Conservation (phyloP, 2,329 filamentous ascomycete species). For the Neofusicoccum kwambonambiense region DNA sequence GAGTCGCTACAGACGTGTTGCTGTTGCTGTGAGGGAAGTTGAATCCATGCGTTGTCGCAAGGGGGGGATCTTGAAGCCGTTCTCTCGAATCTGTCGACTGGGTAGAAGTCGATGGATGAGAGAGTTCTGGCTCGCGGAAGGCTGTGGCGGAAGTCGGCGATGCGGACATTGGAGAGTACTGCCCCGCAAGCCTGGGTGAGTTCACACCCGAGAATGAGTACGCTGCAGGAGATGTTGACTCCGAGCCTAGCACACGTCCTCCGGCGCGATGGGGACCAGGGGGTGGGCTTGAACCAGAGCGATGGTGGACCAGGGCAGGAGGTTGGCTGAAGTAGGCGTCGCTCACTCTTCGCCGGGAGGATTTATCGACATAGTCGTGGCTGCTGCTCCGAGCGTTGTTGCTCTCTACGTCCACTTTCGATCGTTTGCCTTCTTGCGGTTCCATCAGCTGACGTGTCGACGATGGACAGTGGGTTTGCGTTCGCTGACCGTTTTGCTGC, state of each 20-base stretch:
- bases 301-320: slow-evolving; percentile 23
- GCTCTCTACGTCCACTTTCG: slow-evolving; percentile 42
- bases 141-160: slow-evolving; percentile 32
- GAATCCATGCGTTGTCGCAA: background rate
- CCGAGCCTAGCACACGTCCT: slow-evolving; percentile 29
- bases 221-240: slow-evolving; percentile 34
- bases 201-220: slow-evolving; percentile 32
- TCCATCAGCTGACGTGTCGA: background rate
- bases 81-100: slow-evolving; percentile 8
- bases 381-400: slow-evolving; percentile 33
- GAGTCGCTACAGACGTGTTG: background rate
- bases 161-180: slow-evolving; percentile 35
- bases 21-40: background rate
- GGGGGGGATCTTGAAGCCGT: background rate
- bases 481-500: slow-evolving; percentile 34
- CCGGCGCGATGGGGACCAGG: slow-evolving; percentile 28
- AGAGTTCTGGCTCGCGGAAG: slow-evolving; percentile 26
- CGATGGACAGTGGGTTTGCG: background rate
- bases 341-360: slow-evolving; percentile 29
- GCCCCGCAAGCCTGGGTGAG: slow-evolving; percentile 33
- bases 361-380: slow-evolving; percentile 31
- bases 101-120: slow-evolving; percentile 26
- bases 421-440: slow-evolving; percentile 42
- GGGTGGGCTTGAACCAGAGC: slow-evolving; percentile 31
- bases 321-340: slow-evolving; percentile 26